phyloP scores from a whole-genome alignment of 2,329 filamentous ascomycete genomes.

The Botrytis pseudocinerea region DNA sequence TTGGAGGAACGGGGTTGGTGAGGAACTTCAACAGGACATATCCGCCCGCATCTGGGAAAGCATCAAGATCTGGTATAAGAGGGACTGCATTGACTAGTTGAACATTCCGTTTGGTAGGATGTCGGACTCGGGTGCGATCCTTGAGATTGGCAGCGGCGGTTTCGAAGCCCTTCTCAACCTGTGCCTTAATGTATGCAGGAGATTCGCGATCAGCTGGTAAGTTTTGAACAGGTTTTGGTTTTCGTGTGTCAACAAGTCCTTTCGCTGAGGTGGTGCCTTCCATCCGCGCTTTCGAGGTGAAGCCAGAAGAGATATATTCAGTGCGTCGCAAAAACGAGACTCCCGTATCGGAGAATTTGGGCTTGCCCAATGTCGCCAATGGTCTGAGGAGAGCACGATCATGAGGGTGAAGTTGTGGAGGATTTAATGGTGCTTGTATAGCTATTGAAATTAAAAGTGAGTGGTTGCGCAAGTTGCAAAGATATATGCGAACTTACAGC shows the following conservation, averaged over 20 bases:
- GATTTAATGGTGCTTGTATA: constrained; percentile 74
- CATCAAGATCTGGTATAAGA: constrained; percentile 64
- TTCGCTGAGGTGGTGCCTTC: constrained; percentile 54
- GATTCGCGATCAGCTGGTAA: constrained; percentile 54
- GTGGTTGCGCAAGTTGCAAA: constrained; percentile 25
- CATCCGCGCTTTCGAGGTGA: constrained; percentile 50
- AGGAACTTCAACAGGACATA: constrained; percentile 71
- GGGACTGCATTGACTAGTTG: constrained; percentile 61
- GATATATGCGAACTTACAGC: constrained; percentile 61
- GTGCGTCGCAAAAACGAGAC: constrained; percentile 95
- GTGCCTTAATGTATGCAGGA: constrained; percentile 66
- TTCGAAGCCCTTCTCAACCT: constrained; percentile 64
- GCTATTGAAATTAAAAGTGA: constrained; percentile 51
- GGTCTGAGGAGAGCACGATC: constrained; percentile 83
- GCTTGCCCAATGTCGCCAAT: constrained; percentile 81
- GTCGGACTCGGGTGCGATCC: constrained; percentile 55
- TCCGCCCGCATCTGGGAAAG: constrained; percentile 69
- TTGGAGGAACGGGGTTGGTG: constrained; percentile 60
- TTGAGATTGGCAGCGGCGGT: constrained; percentile 55
- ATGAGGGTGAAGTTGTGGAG: constrained; percentile 73
- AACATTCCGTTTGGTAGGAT: constrained; percentile 57
- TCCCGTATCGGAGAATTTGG: constrained; percentile 70
- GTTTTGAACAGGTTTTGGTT: constrained; percentile 49
- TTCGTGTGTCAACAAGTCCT: constrained; percentile 47
- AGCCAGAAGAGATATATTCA: constrained; percentile 78